phyloP scores from a whole-genome alignment of 345 rosid species.

The Jatropha curcas region DNA sequence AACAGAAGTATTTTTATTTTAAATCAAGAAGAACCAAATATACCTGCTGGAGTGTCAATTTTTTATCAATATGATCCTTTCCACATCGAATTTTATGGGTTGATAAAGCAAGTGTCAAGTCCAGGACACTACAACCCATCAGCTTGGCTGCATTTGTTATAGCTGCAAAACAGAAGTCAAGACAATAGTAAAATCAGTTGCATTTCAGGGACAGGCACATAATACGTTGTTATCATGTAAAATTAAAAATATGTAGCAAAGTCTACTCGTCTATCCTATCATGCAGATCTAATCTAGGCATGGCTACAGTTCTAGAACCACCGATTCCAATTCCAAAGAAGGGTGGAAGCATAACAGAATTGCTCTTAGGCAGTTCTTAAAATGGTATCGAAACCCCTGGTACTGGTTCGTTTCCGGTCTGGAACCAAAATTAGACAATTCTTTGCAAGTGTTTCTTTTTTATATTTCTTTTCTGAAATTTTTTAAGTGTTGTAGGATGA shows the following conservation, averaged over 20 bases:
- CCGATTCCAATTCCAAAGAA: no score
- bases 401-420: no score
- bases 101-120: slow-evolving; percentile 63
- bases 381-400: no score
- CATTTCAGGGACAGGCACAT: background rate
- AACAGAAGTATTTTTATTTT: background rate
- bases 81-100: slow-evolving; percentile 70
- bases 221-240: background rate
- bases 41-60: slow-evolving; percentile 83
- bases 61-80: slow-evolving; percentile 64
- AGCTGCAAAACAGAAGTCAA: slow-evolving; percentile 60
- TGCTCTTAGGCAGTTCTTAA: no score
- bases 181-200: slow-evolving; percentile 11
- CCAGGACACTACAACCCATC: slow-evolving; percentile 65
- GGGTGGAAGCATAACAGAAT: no score
- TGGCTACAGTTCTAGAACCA: no score
- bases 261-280: background rate
- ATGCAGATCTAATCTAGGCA: background rate
- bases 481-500: no score
- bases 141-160: slow-evolving; percentile 64
- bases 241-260: background rate
- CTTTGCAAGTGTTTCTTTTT: no score
- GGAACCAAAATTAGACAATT: no score
- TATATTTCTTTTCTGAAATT: no score
- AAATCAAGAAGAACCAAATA: slow-evolving; percentile 13